These are phyloP conservation scores for Stevia rebaudiana DNA, from an alignment of 140 eudicot genomes.

Conservation along the genomic window DNA sequence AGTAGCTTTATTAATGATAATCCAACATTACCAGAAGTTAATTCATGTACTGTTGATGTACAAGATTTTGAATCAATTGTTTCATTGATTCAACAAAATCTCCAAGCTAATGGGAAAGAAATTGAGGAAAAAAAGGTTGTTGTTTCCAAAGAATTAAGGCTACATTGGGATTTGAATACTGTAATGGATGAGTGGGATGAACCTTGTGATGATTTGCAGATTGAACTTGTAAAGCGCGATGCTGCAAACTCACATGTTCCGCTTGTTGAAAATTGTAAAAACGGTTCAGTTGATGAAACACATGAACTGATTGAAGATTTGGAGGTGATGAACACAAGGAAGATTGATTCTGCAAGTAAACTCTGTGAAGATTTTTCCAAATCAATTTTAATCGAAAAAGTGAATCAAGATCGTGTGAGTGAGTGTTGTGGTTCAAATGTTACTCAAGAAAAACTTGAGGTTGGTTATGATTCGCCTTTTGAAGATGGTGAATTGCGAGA, in stretches of 20 bases:
- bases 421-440: slow-evolving; percentile 33
- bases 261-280: no score
- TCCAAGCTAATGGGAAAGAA: slow-evolving; percentile 10
- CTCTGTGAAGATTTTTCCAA: slow-evolving; percentile 19
- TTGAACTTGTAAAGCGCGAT: slow-evolving; percentile 11
- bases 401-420: slow-evolving; percentile 25
- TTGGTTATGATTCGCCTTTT: slow-evolving; percentile 71
- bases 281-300: no score
- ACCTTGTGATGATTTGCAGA: slow-evolving; percentile 40
- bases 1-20: slow-evolving; percentile 30
- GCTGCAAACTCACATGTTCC: slow-evolving; percentile 3
- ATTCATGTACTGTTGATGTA: slow-evolving; percentile 10
- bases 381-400: slow-evolving; percentile 15
- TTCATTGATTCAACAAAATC: slow-evolving; percentile 20
- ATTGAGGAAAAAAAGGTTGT: background rate
- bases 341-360: slow-evolving; percentile 15
- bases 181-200: slow-evolving; percentile 64
- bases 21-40: slow-evolving; percentile 19
- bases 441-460: slow-evolving; percentile 35
- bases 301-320: no score
- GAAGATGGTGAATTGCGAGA: slow-evolving; percentile 88
- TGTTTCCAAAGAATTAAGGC: slow-evolving; percentile 30
- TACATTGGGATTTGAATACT: slow-evolving; percentile 66
- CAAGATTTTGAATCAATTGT: slow-evolving; percentile 14
- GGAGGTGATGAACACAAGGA: slow-evolving; percentile 22